Conservation (phyloP, 2,329 filamentous ascomycete genomes). For the Colletotrichum sp. region DNA sequence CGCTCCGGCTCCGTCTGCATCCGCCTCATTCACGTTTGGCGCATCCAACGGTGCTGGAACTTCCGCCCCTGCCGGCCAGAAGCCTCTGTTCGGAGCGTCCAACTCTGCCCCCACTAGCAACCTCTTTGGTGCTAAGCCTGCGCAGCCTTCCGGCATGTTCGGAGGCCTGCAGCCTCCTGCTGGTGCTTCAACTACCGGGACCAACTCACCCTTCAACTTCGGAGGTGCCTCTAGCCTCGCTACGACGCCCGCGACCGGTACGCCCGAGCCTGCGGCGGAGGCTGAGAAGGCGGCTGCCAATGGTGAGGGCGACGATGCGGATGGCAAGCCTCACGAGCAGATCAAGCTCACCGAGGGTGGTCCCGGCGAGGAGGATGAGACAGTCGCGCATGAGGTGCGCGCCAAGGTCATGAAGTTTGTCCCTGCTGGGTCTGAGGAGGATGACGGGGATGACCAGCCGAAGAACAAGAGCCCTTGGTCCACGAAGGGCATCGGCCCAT, state of each 20-base stretch:
- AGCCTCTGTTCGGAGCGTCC: conserved; percentile 5
- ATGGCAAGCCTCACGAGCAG: conserved; percentile 68
- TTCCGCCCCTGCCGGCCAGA: conserved; percentile 10
- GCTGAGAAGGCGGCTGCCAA: conserved; percentile 29
- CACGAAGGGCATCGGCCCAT: conserved; percentile 71
- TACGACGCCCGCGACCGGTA: conserved; percentile 63
- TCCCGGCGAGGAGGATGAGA: conserved; percentile 75
- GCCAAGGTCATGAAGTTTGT: conserved; percentile 72
- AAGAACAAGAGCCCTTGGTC: conserved; percentile 67
- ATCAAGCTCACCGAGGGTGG: conserved; percentile 71
- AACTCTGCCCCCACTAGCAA: conserved; percentile 6
- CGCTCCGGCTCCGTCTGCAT: conserved; percentile 3
- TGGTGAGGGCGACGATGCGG: conserved; percentile 47
- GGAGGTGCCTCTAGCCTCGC: conserved; percentile 66
- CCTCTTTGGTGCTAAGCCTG: conserved; percentile 23
- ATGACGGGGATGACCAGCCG: conserved; percentile 43
- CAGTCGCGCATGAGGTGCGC: conserved; percentile 71
- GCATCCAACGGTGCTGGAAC: not conserved
- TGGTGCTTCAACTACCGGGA: conserved; percentile 50
- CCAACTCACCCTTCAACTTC: conserved; percentile 60
- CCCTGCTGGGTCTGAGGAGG: conserved; percentile 46
- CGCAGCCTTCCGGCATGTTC: conserved; percentile 34
- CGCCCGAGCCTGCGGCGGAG: conserved; percentile 59
- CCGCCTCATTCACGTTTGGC: conserved; percentile 27
- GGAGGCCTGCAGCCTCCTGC: conserved; percentile 45